phyloP scores from a whole-genome alignment of 2,329 filamentous ascomycete genomes.

The Thelonectria olida region DNA sequence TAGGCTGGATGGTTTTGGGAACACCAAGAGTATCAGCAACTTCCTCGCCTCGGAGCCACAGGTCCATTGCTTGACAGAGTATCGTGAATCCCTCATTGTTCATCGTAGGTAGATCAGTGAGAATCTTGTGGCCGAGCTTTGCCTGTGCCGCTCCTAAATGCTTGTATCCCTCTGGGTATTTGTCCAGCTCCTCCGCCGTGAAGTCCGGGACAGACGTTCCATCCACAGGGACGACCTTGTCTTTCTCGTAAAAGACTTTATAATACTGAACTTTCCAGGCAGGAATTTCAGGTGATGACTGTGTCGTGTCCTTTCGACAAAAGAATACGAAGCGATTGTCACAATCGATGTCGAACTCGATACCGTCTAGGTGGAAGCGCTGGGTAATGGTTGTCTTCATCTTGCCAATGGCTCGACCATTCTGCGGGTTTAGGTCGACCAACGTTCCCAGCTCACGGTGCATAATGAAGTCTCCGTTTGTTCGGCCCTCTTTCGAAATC shows the following conservation, averaged over 20 bases:
- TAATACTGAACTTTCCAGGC: constrained; percentile 55
- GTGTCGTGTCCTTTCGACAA: constrained; percentile 39
- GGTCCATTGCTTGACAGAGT: constrained; percentile 2
- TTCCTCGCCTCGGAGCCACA: background rate
- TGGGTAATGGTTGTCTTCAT: constrained; percentile 65
- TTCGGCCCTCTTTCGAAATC: constrained; percentile 60
- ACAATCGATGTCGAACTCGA: constrained; percentile 58
- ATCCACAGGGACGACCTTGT: constrained; percentile 58
- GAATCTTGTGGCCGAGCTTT: constrained; percentile 54
- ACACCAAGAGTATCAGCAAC: background rate
- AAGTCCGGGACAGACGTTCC: constrained; percentile 51
- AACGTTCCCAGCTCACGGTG: constrained; percentile 62
- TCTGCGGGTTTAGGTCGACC: constrained; percentile 52
- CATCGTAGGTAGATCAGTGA: constrained; percentile 3
- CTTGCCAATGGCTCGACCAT: constrained; percentile 57
- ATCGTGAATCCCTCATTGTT: background rate
- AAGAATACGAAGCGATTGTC: constrained; percentile 62
- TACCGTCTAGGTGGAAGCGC: constrained; percentile 49
- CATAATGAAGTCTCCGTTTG: constrained; percentile 64
- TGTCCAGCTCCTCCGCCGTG: constrained; percentile 46
- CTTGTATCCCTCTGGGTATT: constrained; percentile 55
- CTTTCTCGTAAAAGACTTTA: constrained; percentile 61
- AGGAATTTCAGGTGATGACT: constrained; percentile 1
- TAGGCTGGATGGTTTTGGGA: background rate
- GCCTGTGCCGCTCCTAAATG: constrained; percentile 58